A percentile compares a stretch with the other conserved stretches of the same genome.
These are phyloP conservation scores for Dalbergia oliveri DNA, from an alignment of 306 rosid species.

Conservation along the genomic window DNA sequence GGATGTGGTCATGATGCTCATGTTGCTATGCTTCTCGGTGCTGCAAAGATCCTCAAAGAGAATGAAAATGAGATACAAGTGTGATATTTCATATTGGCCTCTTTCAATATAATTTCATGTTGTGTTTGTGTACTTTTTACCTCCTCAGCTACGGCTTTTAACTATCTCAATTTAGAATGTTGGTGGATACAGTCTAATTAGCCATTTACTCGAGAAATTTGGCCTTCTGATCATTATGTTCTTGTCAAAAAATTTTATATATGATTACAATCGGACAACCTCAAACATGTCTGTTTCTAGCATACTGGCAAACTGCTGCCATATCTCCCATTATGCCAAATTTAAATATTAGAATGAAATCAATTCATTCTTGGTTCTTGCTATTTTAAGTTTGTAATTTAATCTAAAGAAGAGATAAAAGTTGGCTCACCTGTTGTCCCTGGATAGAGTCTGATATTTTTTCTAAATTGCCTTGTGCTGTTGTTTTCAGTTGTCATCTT, in stretches of 20 bases:
- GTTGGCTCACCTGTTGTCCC: constrained; percentile 12
- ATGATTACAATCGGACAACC: not conserved
- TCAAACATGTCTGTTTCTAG: not conserved
- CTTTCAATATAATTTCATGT: not conserved
- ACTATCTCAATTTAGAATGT: not conserved
- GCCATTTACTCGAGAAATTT: not conserved
- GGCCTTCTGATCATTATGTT: not conserved
- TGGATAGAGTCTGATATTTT: constrained; percentile 15
- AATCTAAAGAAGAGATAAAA: constrained; percentile 4
- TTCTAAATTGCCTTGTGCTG: not conserved
- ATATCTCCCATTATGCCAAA: not conserved
- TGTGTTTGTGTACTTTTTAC: not conserved
- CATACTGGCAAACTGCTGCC: not conserved
- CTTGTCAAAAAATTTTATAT: not conserved
- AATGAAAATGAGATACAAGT: constrained; percentile 62
- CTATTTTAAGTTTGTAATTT: not conserved
- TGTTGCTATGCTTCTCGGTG: constrained; percentile 85
- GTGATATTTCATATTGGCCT: constrained; percentile 4
- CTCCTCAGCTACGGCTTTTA: not conserved
- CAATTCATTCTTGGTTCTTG: not conserved
- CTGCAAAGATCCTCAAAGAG: constrained; percentile 82
- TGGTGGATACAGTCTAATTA: not conserved
- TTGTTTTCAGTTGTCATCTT: constrained; percentile 6
- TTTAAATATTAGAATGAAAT: constrained; percentile 1
- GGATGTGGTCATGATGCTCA: constrained; percentile 89